These are phyloP conservation scores for Plasmodium inui DNA, from an alignment of 169 alveolate species.

Conservation along the genomic window DNA sequence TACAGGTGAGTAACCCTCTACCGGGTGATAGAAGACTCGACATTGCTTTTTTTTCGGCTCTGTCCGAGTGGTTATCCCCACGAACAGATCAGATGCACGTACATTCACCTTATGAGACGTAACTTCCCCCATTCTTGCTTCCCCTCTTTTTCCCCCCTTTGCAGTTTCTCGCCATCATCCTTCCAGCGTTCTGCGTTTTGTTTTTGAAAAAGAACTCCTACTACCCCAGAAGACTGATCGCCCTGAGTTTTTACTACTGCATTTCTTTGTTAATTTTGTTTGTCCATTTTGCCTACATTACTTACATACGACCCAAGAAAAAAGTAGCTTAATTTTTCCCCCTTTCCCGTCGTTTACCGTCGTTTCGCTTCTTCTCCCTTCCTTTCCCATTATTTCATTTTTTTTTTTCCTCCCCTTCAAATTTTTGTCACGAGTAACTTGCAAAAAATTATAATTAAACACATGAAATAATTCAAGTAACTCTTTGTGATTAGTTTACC, in stretches of 20 bases:
- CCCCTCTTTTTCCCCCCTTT: neutral
- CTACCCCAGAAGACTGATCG: conserved; percentile 75
- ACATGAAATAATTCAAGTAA: conserved; percentile 21
- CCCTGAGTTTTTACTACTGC: conserved; percentile 72
- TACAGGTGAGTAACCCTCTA: conserved; percentile 68
- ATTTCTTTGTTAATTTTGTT: conserved; percentile 76
- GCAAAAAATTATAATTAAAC: conserved; percentile 12
- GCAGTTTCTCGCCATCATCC: conserved; percentile 41
- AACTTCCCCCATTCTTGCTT: neutral
- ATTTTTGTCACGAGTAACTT: neutral
- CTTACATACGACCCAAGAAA: conserved; percentile 63
- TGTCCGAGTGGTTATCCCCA: neutral
- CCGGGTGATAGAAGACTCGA: neutral
- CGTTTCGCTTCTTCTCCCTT: neutral
- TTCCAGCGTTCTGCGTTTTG: conserved; percentile 50
- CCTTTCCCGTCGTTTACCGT: neutral
- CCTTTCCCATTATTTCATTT: neutral
- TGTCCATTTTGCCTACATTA: conserved; percentile 64
- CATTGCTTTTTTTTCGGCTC: neutral
- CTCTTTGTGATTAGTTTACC: neutral
- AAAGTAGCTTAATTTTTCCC: conserved; percentile 27
- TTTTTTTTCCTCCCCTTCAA: neutral
- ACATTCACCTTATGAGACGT: neutral
- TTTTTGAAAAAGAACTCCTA: conserved; percentile 40
- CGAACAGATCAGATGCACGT: neutral